Evolutionary conservation across 2,329 filamentous ascomycete genomes (phyloP), one percentile per base, ranked within the genome.

Genomic region (Claviceps sorghi): DNA sequence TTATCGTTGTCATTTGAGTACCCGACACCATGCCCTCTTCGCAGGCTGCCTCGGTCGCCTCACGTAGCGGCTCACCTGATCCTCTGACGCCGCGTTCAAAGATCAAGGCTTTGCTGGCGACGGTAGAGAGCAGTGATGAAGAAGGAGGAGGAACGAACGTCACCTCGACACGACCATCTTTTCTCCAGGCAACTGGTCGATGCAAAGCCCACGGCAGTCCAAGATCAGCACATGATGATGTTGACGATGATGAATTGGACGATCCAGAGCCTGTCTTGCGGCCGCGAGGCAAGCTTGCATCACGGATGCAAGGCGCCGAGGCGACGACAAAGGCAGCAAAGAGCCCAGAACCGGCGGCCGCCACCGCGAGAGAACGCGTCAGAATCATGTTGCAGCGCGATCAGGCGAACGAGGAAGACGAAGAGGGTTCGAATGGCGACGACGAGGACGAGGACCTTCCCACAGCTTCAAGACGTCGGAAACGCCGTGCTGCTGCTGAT

Each of bases 231-330:
- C 60, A 64, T 0, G 70, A 75, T 4, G 26, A 26, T 3, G 26
- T 26, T 26, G 26, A 26, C 5, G 66, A 26, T 26, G 66, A 68
- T 1, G 72, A 75, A n/a, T 73, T 75, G 13, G 68, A 76, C 48
- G 65, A 67, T 29, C 64, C 64, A 4, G 66, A 68, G 22, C 58
- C 64, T 40, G 60, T 63, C 5, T 53, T 75, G 2, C 70, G 72
- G 45, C 84, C 84, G 0, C 75, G 76, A 52, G 83, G 83, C 26
- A 76, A 78, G 50, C 71, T 87, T 58, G 83, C 83, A 13, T 75
- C 83, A 17, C 74, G 79, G 50, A 80, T 88, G 75, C 74, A 77
- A 55, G 74, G 64, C 43, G 58, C 55, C 34, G 52, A 52, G 29
- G 22, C 29, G 38, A 49, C 48, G n/a, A 50, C 26, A 26, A 59